Base-by-base conservation (phyloP, 139 green algal genomes). In the Pycnococcus provasolii region DNA sequence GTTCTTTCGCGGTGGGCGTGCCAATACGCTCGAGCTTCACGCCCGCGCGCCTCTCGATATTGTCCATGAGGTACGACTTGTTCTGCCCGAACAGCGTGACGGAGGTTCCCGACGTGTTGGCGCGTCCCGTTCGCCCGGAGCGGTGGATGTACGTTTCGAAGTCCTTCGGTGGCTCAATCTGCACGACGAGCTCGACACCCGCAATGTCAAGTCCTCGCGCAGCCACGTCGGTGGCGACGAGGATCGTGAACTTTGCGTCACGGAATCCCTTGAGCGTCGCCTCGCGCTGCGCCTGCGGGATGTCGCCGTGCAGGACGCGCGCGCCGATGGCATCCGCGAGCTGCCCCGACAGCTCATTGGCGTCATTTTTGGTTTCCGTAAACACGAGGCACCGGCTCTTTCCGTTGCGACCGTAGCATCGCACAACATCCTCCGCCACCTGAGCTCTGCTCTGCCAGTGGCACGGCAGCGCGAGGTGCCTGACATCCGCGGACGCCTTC, bases 211-310 rank as follows among this genome's bases (percentile, higher is more conserved):
- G 85, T 0, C 94, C 94, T 4, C 94, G 75, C 0, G 94, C 93
- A n/a, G 94, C 94, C 41, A 99, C 94, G 69, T 99, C 94, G 1
- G 94, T 99, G n/a, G 94, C 94, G 11, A 99, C 91, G 57, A 99
- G 80, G 61, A 96, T 84, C 8, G 71, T 72, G 64, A 99, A 97
- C 57, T 89, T 85, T 70, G 86, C 87, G 0, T 43, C 61, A 39
- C 88, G 79, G 79, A 97, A 97, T 8, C 80, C 86, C 4, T 73
- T 80, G 60, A 97, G 75, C 1, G 69, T 61, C 13, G 77, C 71
- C 77, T 84, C 78, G 52, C 78, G 73, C 39, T 80, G 66, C 39
- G 39, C 37, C 79, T 97, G 92, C 1, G 85, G 65, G 60, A 98
- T 86, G 84, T 98, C 92, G 42, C 92, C 92, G 75, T 96, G 93